Conservation (phyloP, 495 filamentous ascomycete species). For the Penicillium soppii region DNA sequence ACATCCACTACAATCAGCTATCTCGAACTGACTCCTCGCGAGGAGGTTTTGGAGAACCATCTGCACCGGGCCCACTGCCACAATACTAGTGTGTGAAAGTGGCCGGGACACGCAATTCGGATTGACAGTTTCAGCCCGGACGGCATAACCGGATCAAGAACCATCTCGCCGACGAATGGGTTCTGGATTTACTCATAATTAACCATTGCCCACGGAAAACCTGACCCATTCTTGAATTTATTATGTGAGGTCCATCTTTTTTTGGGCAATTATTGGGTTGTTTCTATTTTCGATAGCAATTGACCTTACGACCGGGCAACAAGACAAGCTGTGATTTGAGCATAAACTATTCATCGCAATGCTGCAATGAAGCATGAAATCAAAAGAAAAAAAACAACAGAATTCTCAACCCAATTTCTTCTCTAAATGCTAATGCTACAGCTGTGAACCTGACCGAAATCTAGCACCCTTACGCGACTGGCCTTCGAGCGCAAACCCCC, state of each 20-base stretch:
- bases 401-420: too few species aligned
- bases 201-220: neutral
- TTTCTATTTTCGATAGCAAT: too few species aligned
- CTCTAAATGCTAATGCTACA: too few species aligned
- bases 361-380: too few species aligned
- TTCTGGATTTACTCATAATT: neutral
- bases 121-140: neutral
- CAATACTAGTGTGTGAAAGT: neutral
- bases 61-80: conserved; percentile 15
- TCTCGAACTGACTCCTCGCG: conserved; percentile 5
- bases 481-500: too few species aligned
- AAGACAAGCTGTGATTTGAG: too few species aligned
- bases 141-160: conserved; percentile 9
- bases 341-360: too few species aligned
- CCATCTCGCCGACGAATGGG: neutral
- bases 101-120: neutral
- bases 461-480: too few species aligned
- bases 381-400: too few species aligned
- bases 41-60: conserved; percentile 23
- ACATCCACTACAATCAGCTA: neutral
- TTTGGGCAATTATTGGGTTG: too few species aligned
- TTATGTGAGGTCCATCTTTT: neutral
- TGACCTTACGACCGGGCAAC: neutral
- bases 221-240: neutral
- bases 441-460: too few species aligned